Percentiles rank a stretch among this genome's conserved stretches.
Evolutionary conservation across 2,329 filamentous ascomycete genomes (phyloP).

Genomic region (Bimuria novae-zelandiae): DNA sequence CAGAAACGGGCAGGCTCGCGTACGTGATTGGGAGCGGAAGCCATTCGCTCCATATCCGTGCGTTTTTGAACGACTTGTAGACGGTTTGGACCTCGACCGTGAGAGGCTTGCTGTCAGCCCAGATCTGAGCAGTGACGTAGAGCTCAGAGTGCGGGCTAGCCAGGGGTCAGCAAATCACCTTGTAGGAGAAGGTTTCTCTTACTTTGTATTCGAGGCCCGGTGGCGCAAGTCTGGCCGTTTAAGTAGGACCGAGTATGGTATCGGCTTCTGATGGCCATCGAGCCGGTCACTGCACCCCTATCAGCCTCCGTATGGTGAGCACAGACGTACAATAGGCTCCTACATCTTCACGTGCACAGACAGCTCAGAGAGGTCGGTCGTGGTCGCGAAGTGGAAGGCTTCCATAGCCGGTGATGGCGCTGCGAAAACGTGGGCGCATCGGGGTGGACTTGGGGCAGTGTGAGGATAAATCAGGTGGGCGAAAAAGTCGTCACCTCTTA

Average conservation of each 20-base stretch:
- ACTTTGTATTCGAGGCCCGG: slow-evolving; percentile 83
- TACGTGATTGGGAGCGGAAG: slow-evolving; percentile 84
- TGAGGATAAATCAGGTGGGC: too few relatives aligned
- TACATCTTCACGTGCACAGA: slow-evolving; percentile 69
- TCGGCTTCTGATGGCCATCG: slow-evolving; percentile 76
- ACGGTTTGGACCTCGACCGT: slow-evolving; percentile 90
- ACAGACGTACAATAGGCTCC: slow-evolving; percentile 23
- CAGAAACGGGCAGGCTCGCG: slow-evolving; percentile 77
- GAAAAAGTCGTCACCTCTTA: too few relatives aligned
- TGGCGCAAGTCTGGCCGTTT: slow-evolving; percentile 80
- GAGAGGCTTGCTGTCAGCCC: slow-evolving; percentile 93
- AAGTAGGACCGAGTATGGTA: slow-evolving; percentile 78
- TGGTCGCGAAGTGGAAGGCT: slow-evolving; percentile 92
- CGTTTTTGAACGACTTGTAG: slow-evolving; percentile 85
- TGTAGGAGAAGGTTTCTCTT: slow-evolving; percentile 13
- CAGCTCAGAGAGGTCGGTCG: slow-evolving; percentile 74
- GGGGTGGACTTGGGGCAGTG: not conserved
- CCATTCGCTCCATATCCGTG: slow-evolving; percentile 90
- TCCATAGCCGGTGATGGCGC: slow-evolving; percentile 66
- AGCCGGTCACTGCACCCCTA: slow-evolving; percentile 65
- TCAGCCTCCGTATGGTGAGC: slow-evolving; percentile 23
- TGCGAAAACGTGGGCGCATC: not conserved
- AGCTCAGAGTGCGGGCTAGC: slow-evolving; percentile 79
- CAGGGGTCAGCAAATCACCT: not conserved
- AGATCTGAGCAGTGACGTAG: slow-evolving; percentile 90